These are phyloP conservation scores for Gaeumannomyces tritici DNA, from an alignment of 2,329 filamentous ascomycete species.

Conservation along the genomic window DNA sequence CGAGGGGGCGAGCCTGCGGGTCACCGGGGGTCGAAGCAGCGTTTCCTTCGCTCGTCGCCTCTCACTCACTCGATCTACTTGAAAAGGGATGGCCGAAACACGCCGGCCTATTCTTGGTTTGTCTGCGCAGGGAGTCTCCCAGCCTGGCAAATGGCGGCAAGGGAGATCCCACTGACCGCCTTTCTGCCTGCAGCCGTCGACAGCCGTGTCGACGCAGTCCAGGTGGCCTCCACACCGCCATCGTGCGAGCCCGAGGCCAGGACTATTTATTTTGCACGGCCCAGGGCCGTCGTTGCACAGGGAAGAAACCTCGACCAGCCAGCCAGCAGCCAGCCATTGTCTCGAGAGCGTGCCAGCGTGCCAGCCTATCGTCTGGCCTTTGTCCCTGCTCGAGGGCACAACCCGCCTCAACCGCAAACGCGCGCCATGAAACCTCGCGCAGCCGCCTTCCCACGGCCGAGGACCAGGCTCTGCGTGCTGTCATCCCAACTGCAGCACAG, in stretches of 20 bases:
- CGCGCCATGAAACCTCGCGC: too few species aligned
- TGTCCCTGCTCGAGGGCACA: too few species aligned
- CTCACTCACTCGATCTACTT: neutral
- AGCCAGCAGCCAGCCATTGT: neutral
- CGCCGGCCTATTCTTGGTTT: neutral
- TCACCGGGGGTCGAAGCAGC: neutral
- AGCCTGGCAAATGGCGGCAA: neutral
- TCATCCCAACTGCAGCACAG: neutral
- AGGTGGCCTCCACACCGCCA: neutral
- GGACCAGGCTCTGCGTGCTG: too few species aligned
- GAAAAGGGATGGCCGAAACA: neutral
- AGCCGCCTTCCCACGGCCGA: too few species aligned
- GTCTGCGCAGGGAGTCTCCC: neutral
- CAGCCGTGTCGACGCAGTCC: too few species aligned
- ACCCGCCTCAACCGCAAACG: neutral
- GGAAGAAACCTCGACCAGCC: too few species aligned
- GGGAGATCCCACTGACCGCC: neutral
- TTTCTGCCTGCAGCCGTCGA: neutral
- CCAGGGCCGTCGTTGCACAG: neutral
- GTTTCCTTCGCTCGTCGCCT: neutral
- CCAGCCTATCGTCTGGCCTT: neutral
- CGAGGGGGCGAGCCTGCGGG: neutral
- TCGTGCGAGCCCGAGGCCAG: neutral
- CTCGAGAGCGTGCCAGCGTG: neutral
- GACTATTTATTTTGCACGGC: neutral